Evolutionary conservation across 179 eudicot genomes (phyloP).

Genomic region (Silene vulgaris): DNA sequence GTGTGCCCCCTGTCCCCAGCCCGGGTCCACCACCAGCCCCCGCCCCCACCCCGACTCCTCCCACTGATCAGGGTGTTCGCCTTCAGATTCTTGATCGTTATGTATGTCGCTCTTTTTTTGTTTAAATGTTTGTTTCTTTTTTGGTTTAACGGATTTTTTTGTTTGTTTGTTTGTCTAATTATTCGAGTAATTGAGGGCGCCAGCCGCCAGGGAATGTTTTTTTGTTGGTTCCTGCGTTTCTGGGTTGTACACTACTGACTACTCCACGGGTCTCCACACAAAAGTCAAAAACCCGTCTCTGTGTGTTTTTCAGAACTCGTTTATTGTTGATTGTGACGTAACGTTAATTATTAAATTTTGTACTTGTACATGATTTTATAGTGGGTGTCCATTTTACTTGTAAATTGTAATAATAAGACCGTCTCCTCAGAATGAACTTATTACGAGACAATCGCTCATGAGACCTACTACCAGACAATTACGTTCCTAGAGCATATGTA

Average conservation of each 20-base stretch:
- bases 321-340: too few relatives aligned
- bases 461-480: too few relatives aligned
- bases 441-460: too few relatives aligned
- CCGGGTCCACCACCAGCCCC: conserved; percentile 2
- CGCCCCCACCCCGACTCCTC: not conserved
- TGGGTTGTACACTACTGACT: not conserved
- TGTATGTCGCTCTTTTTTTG: conserved; percentile 18
- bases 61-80: conserved; percentile 16
- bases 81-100: conserved; percentile 33
- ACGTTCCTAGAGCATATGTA: too few relatives aligned
- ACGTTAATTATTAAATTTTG: too few relatives aligned
- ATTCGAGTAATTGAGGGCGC: not conserved
- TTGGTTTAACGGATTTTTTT: not conserved
- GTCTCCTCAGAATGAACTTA: too few relatives aligned
- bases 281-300: too few relatives aligned
- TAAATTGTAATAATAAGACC: too few relatives aligned
- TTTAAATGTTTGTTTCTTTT: not conserved
- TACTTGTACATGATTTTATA: too few relatives aligned
- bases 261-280: too few relatives aligned
- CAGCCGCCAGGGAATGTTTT: not conserved
- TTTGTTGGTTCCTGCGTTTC: not conserved
- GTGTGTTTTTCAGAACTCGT: too few relatives aligned
- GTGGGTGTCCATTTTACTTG: too few relatives aligned
- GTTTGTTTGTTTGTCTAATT: not conserved
- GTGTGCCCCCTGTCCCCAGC: conserved; percentile 12